phyloP scores from a whole-genome alignment of 2,329 filamentous ascomycete species.

The Apiospora aurea region DNA sequence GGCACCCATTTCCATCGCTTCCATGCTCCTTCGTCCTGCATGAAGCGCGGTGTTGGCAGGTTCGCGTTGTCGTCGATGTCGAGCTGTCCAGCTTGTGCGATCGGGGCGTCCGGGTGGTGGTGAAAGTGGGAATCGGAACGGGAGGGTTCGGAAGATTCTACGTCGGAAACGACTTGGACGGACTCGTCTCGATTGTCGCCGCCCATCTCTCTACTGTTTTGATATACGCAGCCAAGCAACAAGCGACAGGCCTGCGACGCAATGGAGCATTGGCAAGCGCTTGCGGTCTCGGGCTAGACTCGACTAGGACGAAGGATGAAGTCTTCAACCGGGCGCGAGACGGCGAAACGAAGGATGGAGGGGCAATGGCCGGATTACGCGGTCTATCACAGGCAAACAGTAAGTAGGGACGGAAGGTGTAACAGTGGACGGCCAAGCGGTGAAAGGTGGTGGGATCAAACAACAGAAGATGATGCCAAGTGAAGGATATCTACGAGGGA shows the following conservation, averaged over 20 bases:
- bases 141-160: conserved; percentile 31
- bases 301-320: conserved; percentile 9
- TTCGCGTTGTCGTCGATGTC: conserved; percentile 55
- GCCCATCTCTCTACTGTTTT: conserved; percentile 16
- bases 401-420: conserved; percentile 10
- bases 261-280: conserved; percentile 12
- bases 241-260: conserved; percentile 11
- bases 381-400: not conserved
- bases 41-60: conserved; percentile 64
- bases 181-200: conserved; percentile 31
- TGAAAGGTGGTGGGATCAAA: not conserved
- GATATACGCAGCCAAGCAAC: not conserved
- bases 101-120: conserved; percentile 36
- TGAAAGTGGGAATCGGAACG: conserved; percentile 35
- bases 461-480: not conserved
- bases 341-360: conserved; percentile 2
- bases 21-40: conserved; percentile 60
- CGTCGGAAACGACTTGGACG: conserved; percentile 34
- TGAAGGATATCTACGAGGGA: not conserved
- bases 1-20: conserved; percentile 67
- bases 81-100: conserved; percentile 44
- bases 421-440: conserved; percentile 2
- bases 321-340: not conserved
- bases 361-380: not conserved
- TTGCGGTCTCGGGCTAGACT: conserved; percentile 3